phyloP scores from a whole-genome alignment of 1,139 yeast species.

The Blastobotrys persicus region DNA sequence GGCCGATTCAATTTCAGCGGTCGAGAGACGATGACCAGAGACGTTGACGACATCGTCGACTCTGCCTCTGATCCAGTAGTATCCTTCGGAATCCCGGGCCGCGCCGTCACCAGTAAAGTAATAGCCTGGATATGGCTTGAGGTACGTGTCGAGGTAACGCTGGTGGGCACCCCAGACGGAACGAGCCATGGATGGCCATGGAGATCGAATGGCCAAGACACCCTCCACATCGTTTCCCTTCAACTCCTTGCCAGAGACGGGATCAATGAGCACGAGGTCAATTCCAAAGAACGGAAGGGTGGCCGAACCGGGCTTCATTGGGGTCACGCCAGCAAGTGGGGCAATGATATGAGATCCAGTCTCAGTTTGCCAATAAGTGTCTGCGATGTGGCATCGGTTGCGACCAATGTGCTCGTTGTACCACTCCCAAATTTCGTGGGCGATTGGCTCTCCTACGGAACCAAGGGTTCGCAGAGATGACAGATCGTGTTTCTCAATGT shows the following conservation, averaged over 20 bases:
- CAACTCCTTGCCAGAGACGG: constrained; percentile 81
- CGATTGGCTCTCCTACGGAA: constrained; percentile 98
- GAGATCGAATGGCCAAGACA: constrained; percentile 79
- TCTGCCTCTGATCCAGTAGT: constrained; percentile 97
- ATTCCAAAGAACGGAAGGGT: constrained; percentile 96
- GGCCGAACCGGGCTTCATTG: constrained; percentile 97
- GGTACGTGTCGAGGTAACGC: constrained; percentile 88
- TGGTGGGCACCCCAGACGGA: constrained; percentile 90
- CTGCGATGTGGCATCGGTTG: constrained; percentile 79
- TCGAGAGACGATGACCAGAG: constrained; percentile 94
- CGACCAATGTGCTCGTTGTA: constrained; percentile 90
- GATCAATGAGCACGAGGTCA: constrained; percentile 85
- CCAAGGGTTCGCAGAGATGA: constrained; percentile 89
- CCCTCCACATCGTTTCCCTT: constrained; percentile 86
- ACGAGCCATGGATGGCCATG: constrained; percentile 99
- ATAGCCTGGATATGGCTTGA: constrained; percentile 93
- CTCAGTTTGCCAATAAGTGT: constrained; percentile 99
- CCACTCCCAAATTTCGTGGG: constrained; percentile 99
- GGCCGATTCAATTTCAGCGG: constrained; percentile 96
- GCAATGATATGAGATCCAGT: constrained; percentile 96
- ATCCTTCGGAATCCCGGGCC: constrained; percentile 95
- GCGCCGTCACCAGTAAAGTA: constrained; percentile 99
- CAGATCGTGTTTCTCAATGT: constrained; percentile 81
- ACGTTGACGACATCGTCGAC: constrained; percentile 98
- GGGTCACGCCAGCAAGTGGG: constrained; percentile 90